phyloP scores from a whole-genome alignment of 1,284 basidiomycete genomes.

The Trametes sp. region DNA sequence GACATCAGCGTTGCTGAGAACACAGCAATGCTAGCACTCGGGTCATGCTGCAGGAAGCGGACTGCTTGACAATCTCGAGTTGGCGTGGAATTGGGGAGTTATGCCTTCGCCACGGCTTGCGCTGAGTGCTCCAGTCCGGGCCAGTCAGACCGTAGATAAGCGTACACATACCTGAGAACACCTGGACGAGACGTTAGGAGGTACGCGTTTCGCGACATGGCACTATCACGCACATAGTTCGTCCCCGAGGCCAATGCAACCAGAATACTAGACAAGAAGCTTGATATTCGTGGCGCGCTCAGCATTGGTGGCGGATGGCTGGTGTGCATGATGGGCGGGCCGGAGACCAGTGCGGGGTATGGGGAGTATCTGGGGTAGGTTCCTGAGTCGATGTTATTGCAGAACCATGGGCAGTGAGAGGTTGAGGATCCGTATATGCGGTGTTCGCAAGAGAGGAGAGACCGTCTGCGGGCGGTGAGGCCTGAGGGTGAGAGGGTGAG shows the following conservation, averaged over 20 bases:
- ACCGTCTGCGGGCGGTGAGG: not conserved
- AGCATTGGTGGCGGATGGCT: slow-evolving; percentile 45
- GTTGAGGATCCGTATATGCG: not conserved
- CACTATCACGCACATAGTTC: slow-evolving; percentile 63
- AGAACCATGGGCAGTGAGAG: slow-evolving; percentile 10
- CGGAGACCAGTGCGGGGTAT: not conserved
- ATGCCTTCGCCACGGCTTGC: too few species aligned
- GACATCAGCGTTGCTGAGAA: slow-evolving; percentile 1
- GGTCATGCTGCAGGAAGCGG: too few species aligned
- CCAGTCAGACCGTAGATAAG: too few species aligned
- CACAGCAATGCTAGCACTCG: slow-evolving; percentile 1
- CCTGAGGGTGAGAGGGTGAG: not conserved
- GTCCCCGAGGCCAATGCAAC: slow-evolving; percentile 72
- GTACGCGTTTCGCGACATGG: not conserved
- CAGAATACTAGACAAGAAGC: slow-evolving; percentile 60
- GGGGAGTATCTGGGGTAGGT: not conserved
- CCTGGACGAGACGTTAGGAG: slow-evolving; percentile 54
- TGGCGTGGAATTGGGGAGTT: too few species aligned
- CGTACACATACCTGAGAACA: slow-evolving; percentile 41
- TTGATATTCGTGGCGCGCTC: slow-evolving; percentile 51
- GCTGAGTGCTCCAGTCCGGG: too few species aligned
- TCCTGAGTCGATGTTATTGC: slow-evolving; percentile 1
- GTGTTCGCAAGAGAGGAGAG: not conserved
- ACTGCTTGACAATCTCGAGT: too few species aligned
- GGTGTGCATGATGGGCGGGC: slow-evolving; percentile 6